Evolutionary conservation across 768 basidiomycete species (phyloP).

Genomic region (Leccinum boreale): DNA sequence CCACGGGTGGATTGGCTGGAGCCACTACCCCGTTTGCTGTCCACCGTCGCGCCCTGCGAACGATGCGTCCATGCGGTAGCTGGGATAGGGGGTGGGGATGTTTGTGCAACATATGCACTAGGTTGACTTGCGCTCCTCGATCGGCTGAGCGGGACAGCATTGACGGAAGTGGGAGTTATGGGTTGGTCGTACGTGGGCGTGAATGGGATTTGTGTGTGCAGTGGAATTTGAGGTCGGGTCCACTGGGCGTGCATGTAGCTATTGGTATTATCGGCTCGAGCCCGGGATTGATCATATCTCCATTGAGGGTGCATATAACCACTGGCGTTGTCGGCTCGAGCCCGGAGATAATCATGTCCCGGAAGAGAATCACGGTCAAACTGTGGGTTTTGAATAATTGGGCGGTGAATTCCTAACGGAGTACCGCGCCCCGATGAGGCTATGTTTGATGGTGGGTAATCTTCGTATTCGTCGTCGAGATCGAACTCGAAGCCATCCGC

Average conservation of each 20-base stretch:
- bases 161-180: conserved; percentile 35
- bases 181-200: conserved; percentile 49
- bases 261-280: conserved; percentile 68
- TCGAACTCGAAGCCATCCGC: conserved; percentile 73
- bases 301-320: conserved; percentile 64
- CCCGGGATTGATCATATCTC: conserved; percentile 62
- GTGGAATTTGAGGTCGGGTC: conserved; percentile 44
- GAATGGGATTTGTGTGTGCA: conserved; percentile 63
- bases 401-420: conserved; percentile 58
- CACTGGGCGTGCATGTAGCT: conserved; percentile 68
- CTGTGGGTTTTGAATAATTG: conserved; percentile 56
- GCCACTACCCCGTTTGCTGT: conserved; percentile 75
- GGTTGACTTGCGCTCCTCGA: conserved; percentile 82
- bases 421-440: conserved; percentile 70
- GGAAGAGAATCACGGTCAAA: conserved; percentile 50
- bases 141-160: conserved; percentile 39
- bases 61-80: conserved; percentile 48
- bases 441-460: conserved; percentile 53
- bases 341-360: conserved; percentile 54
- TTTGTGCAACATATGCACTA: conserved; percentile 58
- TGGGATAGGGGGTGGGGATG: conserved; percentile 51
- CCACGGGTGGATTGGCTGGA: conserved; percentile 77
- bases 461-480: conserved; percentile 73
- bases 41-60: conserved; percentile 37
- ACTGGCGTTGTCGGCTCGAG: conserved; percentile 66